Evolutionary conservation across 169 alveolate genomes (phyloP), one percentile per base, ranked within the genome.

Genomic region (Cystoisospora suis): DNA sequence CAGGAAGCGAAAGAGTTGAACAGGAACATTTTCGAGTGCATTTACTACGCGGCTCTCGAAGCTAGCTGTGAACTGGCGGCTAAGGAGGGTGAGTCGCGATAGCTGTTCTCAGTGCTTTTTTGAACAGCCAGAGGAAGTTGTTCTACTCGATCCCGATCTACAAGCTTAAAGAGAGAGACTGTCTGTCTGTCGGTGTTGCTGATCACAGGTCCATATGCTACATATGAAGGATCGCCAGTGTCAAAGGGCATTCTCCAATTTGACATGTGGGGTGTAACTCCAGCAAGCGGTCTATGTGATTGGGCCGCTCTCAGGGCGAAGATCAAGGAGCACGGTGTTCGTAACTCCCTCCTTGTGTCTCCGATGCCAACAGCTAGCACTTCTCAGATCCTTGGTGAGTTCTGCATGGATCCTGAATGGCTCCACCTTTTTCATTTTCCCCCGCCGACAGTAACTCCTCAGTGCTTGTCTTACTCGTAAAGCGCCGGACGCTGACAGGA

Each of bases 341-440:
- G 99, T 56, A 99, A 99, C 95, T 98, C 99, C 15, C 96, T 99
- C 17, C 93, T 99, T 56, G 92, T 98, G 47, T 99, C 99, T 7
- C 99, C 99, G 42, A 99, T 99, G 99, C 99, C 99, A 0, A 99
- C 99, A 17, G 99, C 99, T 0, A 95, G 98, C 80, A 99, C 99
- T 27, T 97, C 99, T 2, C 99, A 98, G 95, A 98, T 98, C 61
- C 95, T 98, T 46, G 99, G 96, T 77, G 36, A 45, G 80, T n/a
- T n/a, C n/a, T n/a, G n/a, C n/a, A n/a, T n/a, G n/a, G n/a, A n/a
- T n/a, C n/a, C n/a, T n/a, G n/a, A n/a, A n/a, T n/a, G n/a, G n/a
- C n/a, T n/a, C n/a, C n/a, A n/a, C n/a, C n/a, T n/a, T n/a, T n/a
- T n/a, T n/a, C n/a, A n/a, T n/a, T n/a, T n/a, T n/a, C n/a, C n/a